Evolutionary conservation across 2,329 filamentous ascomycete genomes (phyloP).

Genomic region (Neurospora crassa): DNA sequence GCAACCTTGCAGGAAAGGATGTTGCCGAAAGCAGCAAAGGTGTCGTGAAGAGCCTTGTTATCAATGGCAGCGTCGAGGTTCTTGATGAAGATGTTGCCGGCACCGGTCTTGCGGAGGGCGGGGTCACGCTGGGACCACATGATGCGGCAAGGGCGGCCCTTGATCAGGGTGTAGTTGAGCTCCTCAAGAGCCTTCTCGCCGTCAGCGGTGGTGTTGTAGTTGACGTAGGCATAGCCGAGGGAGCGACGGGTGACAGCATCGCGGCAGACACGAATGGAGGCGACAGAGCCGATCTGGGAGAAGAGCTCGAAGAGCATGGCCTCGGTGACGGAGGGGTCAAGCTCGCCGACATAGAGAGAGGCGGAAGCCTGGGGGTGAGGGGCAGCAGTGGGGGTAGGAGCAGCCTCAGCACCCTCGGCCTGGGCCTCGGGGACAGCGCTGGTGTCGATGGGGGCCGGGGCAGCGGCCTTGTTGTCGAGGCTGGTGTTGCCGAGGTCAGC

Average conservation of each 20-base stretch:
- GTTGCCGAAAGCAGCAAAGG: slow-evolving; percentile 97
- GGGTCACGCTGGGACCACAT: slow-evolving; percentile 99
- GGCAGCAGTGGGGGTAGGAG: slow-evolving; percentile 63
- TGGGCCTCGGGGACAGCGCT: slow-evolving; percentile 47
- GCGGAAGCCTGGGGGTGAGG: slow-evolving; percentile 84
- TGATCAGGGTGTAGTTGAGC: slow-evolving; percentile 99
- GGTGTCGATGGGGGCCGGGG: slow-evolving; percentile 64
- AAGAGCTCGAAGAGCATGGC: slow-evolving; percentile 99
- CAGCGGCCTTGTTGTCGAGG: slow-evolving; percentile 54
- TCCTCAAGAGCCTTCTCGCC: slow-evolving; percentile 98
- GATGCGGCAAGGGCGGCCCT: slow-evolving; percentile 97
- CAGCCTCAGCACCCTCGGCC: slow-evolving; percentile 50
- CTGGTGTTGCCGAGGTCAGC: slow-evolving; percentile 64
- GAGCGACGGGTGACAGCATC: slow-evolving; percentile 97
- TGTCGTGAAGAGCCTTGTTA: slow-evolving; percentile 99
- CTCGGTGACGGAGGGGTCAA: slow-evolving; percentile 95
- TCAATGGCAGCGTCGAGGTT: slow-evolving; percentile 97
- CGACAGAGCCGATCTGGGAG: slow-evolving; percentile 97
- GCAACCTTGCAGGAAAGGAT: slow-evolving; percentile 99
- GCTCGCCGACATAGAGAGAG: slow-evolving; percentile 97
- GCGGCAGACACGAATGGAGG: slow-evolving; percentile 98
- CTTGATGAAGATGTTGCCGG: slow-evolving; percentile 99
- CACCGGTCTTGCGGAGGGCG: slow-evolving; percentile 95
- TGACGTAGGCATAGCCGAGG: slow-evolving; percentile 98
- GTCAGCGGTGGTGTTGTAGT: slow-evolving; percentile 96